These are phyloP conservation scores for Syncephalastrum monosporum DNA, from an alignment of 371 early-diverging fungal genomes.

Conservation along the genomic window DNA sequence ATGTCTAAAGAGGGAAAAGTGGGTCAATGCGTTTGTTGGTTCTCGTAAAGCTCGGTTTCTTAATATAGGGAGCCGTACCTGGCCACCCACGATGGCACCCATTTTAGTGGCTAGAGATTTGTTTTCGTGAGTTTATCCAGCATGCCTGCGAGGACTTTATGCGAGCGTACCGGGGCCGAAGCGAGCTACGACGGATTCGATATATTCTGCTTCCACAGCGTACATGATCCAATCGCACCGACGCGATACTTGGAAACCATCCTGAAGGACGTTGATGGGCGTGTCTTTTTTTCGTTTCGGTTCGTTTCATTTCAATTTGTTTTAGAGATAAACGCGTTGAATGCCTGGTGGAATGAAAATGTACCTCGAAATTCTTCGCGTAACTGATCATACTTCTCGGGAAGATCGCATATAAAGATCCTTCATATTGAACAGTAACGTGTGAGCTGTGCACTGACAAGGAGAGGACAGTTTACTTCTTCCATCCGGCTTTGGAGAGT, in stretches of 20 bases:
- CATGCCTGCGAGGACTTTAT: background rate
- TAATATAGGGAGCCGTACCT: slow-evolving; percentile 46
- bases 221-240: slow-evolving; percentile 90
- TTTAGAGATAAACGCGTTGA: background rate
- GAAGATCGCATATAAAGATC: slow-evolving; percentile 88
- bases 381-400: slow-evolving; percentile 68
- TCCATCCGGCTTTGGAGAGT: slow-evolving; percentile 78
- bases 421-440: slow-evolving; percentile 21
- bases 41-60: background rate
- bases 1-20: slow-evolving; percentile 58
- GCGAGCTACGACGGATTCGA: slow-evolving; percentile 74
- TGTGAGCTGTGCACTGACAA: background rate
- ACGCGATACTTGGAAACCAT: slow-evolving; percentile 85
- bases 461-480: slow-evolving; percentile 41
- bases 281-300: slow-evolving; percentile 28
- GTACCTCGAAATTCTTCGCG: slow-evolving; percentile 58
- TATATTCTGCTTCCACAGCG: slow-evolving; percentile 90
- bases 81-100: slow-evolving; percentile 83
- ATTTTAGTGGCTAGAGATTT: slow-evolving; percentile 74
- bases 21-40: background rate
- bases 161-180: slow-evolving; percentile 78
- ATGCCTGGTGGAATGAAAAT: background rate
- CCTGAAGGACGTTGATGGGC: slow-evolving; percentile 67
- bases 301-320: background rate
- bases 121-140: background rate